Evolutionary conservation across 257 asterid species (phyloP), one percentile per base, ranked within the genome.

Genomic region (Solanum rostratum): DNA sequence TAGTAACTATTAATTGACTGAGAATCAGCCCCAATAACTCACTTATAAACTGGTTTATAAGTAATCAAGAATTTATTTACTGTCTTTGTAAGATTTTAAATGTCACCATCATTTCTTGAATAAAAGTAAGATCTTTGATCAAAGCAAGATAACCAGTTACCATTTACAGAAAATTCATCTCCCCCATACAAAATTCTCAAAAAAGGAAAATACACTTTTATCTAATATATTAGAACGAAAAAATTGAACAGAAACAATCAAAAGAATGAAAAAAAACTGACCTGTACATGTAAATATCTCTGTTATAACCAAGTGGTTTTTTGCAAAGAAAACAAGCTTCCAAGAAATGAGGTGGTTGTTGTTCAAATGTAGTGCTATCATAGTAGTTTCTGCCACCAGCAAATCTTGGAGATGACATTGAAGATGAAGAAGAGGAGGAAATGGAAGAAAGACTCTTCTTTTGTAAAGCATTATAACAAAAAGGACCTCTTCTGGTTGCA

Each of bases 271-370:
- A 45, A 10, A 46, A 22, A 30, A 81, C 90, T 33, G 74, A 90
- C 93, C 93, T 90, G 90, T 90, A 90, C 93, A 90, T 90, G 85
- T 87, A 90, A 80, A 90, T 90, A 20, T 90, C 93, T 83, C 33
- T 85, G 69, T 88, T 89, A 20, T 30, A 54, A 50, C 93, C 87
- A 49, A 90, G 90, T n/a, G 84, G 78, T 79, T 86, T 89, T 27
- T 86, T 87, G 85, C 93, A 90, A 50, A 86, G 88, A 83, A 83
- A 90, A 86, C 93, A 90, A 20, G 90, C 80, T 73, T 88, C 93
- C 87, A 90, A 73, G 83, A 90, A 90, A 88, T 90, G 89, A 52
- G 90, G 69, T 41, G 90, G 69, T 41, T 65, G 88, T 2, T 18
- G 85, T 4, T 84, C 90, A 82, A 84, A 86, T 49, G 88, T 79